Base-by-base conservation (phyloP, 2,329 filamentous ascomycete genomes). In the Chalaropsis thielavioides region DNA sequence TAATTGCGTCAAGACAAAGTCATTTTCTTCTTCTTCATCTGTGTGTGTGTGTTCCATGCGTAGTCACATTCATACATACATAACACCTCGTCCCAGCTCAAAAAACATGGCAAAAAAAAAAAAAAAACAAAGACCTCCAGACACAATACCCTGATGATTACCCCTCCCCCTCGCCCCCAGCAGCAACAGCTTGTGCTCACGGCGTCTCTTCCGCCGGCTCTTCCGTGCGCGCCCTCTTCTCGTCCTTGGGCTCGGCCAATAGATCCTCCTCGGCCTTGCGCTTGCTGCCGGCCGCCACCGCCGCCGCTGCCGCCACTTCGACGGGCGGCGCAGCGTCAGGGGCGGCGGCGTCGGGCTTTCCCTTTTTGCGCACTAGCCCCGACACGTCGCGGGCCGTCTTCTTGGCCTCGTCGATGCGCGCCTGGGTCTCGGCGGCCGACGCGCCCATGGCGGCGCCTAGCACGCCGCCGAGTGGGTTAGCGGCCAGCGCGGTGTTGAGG, bases 351-450 rank as follows among this genome's bases (percentile, higher is more conserved):
- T 68, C 54, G 38, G 66, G 69, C 8, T 71, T 70, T 59, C 72
- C 73, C 74, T 83, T 84, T 71, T 86, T 92, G 70, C 87, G 84
- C 54, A 92, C 86, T 58, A 92, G 77, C n/a, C 85, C 82, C 0
- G 82, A 83, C 15, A 95, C 76, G 71, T 94, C 89, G 17, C 82
- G 90, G 6, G 89, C 89, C 7, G 78, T 81, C 75, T 86, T 87
- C 70, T 85, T 88, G 35, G 86, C 88, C 72, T 91, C 86, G 58
- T 87, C 84, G 58, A 90, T 78, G 68, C 83, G 80, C 27, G 84
- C 84, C 69, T 84, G 79, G 62, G 83, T 81, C 64, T 85, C 79
- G 1, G 78, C 79, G 2, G 83, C 77, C 43, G 83, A 81, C 71
- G 86, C 83, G 66, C 86, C 86, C 38, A 64, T 15, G 3, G 87